Conservation (phyloP, 805 yeast genomes). For the Saccharomycopsis sp. region DNA sequence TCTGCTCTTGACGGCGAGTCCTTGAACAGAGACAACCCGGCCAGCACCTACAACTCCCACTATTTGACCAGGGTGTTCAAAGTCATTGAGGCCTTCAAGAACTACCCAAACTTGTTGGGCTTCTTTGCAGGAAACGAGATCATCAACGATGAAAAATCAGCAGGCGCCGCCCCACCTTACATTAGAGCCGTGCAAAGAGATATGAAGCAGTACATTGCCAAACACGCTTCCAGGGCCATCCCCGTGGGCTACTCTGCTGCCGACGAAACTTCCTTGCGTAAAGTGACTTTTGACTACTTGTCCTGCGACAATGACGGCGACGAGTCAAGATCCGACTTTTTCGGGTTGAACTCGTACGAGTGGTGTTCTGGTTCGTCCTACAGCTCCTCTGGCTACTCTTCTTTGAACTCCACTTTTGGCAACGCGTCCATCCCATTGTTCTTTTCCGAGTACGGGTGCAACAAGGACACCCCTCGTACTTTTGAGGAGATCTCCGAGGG, state of each 20-base stretch:
- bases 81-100: conserved; percentile 74
- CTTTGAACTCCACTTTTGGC: conserved; percentile 45
- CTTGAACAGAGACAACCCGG: conserved; percentile 64
- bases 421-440: conserved; percentile 59
- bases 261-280: conserved; percentile 60
- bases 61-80: conserved; percentile 76
- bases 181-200: conserved; percentile 90
- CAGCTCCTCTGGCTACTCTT: conserved; percentile 59
- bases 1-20: conserved; percentile 60
- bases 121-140: conserved; percentile 90
- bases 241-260: conserved; percentile 98
- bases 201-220: conserved; percentile 69
- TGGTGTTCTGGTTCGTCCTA: conserved; percentile 81
- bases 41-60: conserved; percentile 55
- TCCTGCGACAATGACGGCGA: conserved; percentile 57
- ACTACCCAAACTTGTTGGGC: conserved; percentile 78
- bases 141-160: conserved; percentile 65
- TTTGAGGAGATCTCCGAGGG: conserved; percentile 72
- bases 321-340: conserved; percentile 72
- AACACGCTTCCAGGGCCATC: conserved; percentile 61
- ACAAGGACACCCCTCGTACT: conserved; percentile 64
- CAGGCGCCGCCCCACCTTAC: conserved; percentile 61
- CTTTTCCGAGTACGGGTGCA: conserved; percentile 81
- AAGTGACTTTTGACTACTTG: conserved; percentile 69
- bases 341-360: conserved; percentile 88